Base-by-base conservation (phyloP, 345 rosid genomes). In the Camelina laxa region DNA sequence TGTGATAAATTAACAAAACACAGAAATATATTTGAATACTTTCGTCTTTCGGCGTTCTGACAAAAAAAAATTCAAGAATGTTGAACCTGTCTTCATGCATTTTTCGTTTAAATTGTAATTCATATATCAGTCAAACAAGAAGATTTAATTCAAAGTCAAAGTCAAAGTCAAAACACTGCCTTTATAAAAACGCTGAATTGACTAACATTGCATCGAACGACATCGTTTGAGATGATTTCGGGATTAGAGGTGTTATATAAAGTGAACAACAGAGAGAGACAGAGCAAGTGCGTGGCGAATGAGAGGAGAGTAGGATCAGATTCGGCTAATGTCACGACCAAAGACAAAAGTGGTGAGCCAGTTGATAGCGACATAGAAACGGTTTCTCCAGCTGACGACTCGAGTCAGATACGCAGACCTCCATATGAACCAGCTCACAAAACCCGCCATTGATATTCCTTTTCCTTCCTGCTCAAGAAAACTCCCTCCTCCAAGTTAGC, bases 351-450 rank as follows among this genome's bases (percentile, higher is more conserved):
- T 92, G n/a, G 99, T 95, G 48, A 82, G 80, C 99, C 98, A 95
- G 72, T 95, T 95, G 60, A 90, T 85, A 3, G 96, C 97, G 5
- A 95, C 99, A 38, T 95, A 92, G 85, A 95, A 85, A 67, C 97
- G 85, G 85, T 95, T 95, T 81, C 99, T 88, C 98, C 98, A 95
- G 89, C 98, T 95, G 47, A 95, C 75, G 5, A 95, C 97, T 14
- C 99, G 96, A 0, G 97, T 95, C 53, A 95, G 88, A 81, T 95
- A 95, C 1, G 98, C 99, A n/a, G 99, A 95, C 22, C 97, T 91
- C 99, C 99, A 95, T 75, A 95, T 76, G 80, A 95, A 85, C 96
- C 96, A 95, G 77, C 99, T 92, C 44, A 59, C 9, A 60, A 95
- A 92, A 66, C 99, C 98, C 0, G 91, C 91, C 66, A 92, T 38